Conservation (phyloP, 139 green algal species). For the Picochlorum sp. region DNA sequence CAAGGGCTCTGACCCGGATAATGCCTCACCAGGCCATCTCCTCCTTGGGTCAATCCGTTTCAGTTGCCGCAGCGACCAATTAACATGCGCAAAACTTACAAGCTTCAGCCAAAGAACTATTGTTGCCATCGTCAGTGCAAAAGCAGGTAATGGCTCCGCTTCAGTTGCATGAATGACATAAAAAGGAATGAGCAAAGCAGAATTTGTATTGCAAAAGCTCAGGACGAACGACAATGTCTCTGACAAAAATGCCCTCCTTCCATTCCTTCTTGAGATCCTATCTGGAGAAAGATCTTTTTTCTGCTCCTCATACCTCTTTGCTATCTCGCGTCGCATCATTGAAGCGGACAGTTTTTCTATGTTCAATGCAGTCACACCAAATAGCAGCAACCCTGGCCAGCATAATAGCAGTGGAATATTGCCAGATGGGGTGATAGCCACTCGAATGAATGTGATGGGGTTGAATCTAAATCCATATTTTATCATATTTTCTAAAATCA, state of each 20-base stretch:
- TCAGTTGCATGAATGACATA: conserved; percentile 24
- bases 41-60: conserved; percentile 20
- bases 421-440: conserved; percentile 13
- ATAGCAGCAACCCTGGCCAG: conserved; percentile 26
- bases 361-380: background rate
- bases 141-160: conserved; percentile 37
- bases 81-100: conserved; percentile 64
- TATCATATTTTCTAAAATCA: conserved; percentile 81
- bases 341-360: conserved; percentile 23
- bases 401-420: conserved; percentile 31
- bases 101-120: conserved; percentile 69
- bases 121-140: conserved; percentile 40
- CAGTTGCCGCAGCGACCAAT: conserved; percentile 41
- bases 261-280: background rate
- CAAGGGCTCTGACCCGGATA: conserved; percentile 6
- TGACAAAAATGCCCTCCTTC: background rate
- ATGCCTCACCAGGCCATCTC: conserved; percentile 42
- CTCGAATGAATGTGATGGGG: conserved; percentile 37
- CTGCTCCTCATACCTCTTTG: conserved; percentile 4
- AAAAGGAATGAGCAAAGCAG: conserved; percentile 35
- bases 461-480: conserved; percentile 56
- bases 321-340: conserved; percentile 2
- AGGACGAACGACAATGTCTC: conserved; percentile 42
- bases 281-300: background rate
- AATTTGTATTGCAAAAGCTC: conserved; percentile 26